Evolutionary conservation across 202 grass and related monocot species (phyloP), one percentile per base, ranked within the genome.

Genomic region (Setaria viridis): DNA sequence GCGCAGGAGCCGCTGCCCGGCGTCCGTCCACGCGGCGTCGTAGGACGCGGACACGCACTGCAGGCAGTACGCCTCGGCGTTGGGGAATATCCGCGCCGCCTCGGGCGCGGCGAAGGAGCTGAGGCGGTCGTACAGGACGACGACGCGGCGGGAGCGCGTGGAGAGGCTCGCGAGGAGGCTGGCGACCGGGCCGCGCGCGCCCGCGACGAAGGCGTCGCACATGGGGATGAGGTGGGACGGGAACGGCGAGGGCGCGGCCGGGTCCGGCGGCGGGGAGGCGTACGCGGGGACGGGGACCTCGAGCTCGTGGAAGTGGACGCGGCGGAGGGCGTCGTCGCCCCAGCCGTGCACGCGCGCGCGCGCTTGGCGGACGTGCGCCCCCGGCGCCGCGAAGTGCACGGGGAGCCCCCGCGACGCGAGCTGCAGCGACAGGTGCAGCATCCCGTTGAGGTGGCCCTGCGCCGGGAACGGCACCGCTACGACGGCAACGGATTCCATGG

Each of bases 401-500:
- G 74, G 0, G 4, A 91, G 50, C 12, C 90, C 86, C 1, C 82
- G 76, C 33, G 67, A 34, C n/a, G 86, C 70, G 76, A 95, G 88
- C 67, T 59, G 47, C n/a, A 84, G 76, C 9, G 90, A 89, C 15
- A 93, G 65, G 90, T 92, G 90, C 21, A 95, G 90, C n/a, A 95
- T 56, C 85, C 90, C 88, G 86, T 92, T 95, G 14, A 95, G 93
- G 68, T 95, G 93, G 39, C 90, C 93, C 67, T 95, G 90, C 19
- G 86, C 85, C 0, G 93, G 93, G 69, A 82, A 88, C 34, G 90
- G 93, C 70, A 95, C 90, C 50, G 88, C 80, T 1, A 92, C 87
- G 37, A 94, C 17, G 39, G 84, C 84, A 4, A 86, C 43, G 57
- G 76, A 37, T 6, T 34, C 70, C 70, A 73, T 53, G 21, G 45